A percentile compares a stretch with the other conserved stretches of the same genome.
Conservation (phyloP, 2,329 filamentous ascomycete species). For the Colletotrichum sp. region DNA sequence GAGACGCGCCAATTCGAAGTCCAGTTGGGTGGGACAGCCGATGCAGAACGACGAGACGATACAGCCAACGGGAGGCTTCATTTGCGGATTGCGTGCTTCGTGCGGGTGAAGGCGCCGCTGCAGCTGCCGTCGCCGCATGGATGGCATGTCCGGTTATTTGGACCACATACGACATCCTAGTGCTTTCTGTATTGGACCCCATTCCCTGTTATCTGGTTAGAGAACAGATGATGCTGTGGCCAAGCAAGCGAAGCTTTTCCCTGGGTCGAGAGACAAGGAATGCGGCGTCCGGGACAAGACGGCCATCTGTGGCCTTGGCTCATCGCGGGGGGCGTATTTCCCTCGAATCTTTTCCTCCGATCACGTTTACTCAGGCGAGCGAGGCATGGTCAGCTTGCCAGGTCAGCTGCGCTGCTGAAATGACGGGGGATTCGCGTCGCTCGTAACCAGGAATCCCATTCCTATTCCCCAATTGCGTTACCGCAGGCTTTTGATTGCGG, state of each 20-base stretch:
- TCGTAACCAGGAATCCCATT: not conserved
- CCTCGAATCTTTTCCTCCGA: not conserved
- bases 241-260: constrained; percentile 18
- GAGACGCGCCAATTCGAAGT: not conserved
- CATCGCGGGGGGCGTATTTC: not conserved
- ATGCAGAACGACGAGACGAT: not conserved
- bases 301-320: not conserved
- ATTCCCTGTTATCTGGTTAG: not conserved
- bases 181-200: not conserved
- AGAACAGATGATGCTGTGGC: not conserved
- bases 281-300: not conserved
- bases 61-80: not conserved
- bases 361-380: no score
- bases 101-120: constrained; percentile 9
- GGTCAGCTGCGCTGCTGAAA: not conserved
- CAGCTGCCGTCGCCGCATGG: constrained; percentile 7
- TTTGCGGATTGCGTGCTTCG: not conserved
- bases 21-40: not conserved
- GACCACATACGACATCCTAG: not conserved
- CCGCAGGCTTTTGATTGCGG: not conserved
- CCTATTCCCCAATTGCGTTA: constrained; percentile 15
- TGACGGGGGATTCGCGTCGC: not conserved
- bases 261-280: not conserved
- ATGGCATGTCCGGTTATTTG: not conserved
- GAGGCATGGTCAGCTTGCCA: not conserved